Conservation (phyloP, 352 stramenopile genomes). For the Phytophthora parvispora region DNA sequence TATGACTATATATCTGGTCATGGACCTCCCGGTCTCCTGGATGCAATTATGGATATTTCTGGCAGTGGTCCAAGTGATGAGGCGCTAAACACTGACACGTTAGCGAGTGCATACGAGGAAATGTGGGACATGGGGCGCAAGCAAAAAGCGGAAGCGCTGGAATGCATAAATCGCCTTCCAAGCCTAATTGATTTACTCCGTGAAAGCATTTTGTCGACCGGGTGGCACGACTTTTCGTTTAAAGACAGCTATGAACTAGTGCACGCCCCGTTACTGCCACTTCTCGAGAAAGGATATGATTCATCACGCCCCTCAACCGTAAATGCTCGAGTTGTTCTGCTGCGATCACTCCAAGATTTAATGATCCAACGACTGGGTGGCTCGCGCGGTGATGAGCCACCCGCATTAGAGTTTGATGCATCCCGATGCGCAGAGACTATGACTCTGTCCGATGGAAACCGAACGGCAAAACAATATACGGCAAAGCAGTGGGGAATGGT, state of each 20-base stretch:
- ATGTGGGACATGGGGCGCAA: constrained; percentile 72
- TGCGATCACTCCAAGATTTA: constrained; percentile 88
- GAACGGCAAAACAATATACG: constrained; percentile 91
- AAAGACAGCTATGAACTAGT: constrained; percentile 65
- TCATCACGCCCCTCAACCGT: constrained; percentile 7
- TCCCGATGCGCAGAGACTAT: constrained; percentile 91
- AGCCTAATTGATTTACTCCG: constrained; percentile 69
- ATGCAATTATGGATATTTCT: constrained; percentile 46
- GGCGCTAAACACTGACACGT: constrained; percentile 49
- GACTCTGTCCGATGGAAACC: constrained; percentile 85
- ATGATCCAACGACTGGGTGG: constrained; percentile 86
- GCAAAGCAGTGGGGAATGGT: constrained; percentile 94
- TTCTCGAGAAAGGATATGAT: constrained; percentile 59
- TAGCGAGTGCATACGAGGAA: constrained; percentile 75
- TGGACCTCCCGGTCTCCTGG: constrained; percentile 64
- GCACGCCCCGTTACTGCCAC: constrained; percentile 74
- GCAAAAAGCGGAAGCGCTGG: constrained; percentile 72
- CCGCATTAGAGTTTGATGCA: constrained; percentile 89
- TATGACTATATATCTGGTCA: constrained; percentile 78
- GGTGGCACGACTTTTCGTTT: constrained; percentile 72
- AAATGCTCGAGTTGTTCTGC: constrained; percentile 70
- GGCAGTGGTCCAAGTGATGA: constrained; percentile 46
- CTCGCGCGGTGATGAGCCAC: constrained; percentile 75
- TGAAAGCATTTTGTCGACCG: constrained; percentile 68
- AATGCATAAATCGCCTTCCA: constrained; percentile 75